Base-by-base conservation (phyloP, 495 filamentous ascomycete genomes). In the Hypomontagnella monticulosa region DNA sequence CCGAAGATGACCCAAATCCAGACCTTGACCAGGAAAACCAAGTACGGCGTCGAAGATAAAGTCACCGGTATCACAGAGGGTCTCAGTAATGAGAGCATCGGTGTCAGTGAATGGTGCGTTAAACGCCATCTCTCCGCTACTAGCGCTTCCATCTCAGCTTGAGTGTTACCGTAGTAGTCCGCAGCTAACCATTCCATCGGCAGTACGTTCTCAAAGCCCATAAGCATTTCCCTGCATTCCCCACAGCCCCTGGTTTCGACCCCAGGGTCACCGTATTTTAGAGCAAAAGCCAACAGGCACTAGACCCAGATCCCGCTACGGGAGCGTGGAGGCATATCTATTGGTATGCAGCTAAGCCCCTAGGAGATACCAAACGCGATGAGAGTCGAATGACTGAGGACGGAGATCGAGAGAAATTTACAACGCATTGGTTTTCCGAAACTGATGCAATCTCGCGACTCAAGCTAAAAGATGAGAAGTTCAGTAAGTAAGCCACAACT, bases 301-400 rank as follows among this genome's bases (percentile, higher is more conserved):
- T 55, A 74, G 71, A 74, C 53, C 71, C 71, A 7, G 71, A 74
- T 33, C 71, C 71, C 32, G 69, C 69, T 20, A 74, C 69, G n/a
- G 69, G 69, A 1, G 71, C 71, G 10, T 74, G 71, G 71, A 68
- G 71, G 12, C 70, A 74, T 48, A 72, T 72, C 47, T 68, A 74
- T 55, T 74, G 71, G 71, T 74, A 49, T 61, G 71, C 71, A 30
- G 71, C 71, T 19, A 64, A 72, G 41, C 71, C 71, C 19, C 27
- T 57, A 14, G 60, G 53, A 30, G 63, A 54, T 20, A 57, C 57
- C 46, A 57, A 40, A 40, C 67, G 67, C 52, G 63, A 70, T 53
- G 63, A 70, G 49, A 38, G 20, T 43, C 53, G n/a, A 40, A 70
- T 70, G 67, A 52, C 67, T 1, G 63, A 73, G 18, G 65, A 66